Conservation (phyloP, 306 rosid species). For the Cicer judaicum region DNA sequence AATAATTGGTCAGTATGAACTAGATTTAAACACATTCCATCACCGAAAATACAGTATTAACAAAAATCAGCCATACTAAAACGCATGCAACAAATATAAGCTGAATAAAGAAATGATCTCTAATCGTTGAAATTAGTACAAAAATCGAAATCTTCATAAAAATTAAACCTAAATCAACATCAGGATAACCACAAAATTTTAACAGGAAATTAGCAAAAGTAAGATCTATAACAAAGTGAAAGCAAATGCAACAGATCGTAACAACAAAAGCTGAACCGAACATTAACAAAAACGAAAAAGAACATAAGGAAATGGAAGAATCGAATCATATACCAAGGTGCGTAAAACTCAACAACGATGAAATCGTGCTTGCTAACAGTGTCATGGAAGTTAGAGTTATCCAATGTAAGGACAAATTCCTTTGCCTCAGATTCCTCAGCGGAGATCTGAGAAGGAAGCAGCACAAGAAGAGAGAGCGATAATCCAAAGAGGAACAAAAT, state of each 20-base stretch:
- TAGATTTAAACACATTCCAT: background rate
- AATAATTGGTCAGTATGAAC: slow-evolving; percentile 6
- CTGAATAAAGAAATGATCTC: background rate
- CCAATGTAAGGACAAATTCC: slow-evolving; percentile 87
- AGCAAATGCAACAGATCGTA: slow-evolving; percentile 18
- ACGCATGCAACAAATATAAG: slow-evolving; percentile 12
- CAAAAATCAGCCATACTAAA: background rate
- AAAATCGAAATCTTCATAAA: background rate
- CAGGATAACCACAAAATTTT: background rate
- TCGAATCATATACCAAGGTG: slow-evolving; percentile 73
- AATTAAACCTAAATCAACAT: slow-evolving; percentile 4
- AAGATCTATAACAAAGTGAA: slow-evolving; percentile 44
- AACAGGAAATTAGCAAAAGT: slow-evolving; percentile 12
- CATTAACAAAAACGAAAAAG: background rate
- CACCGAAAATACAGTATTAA: background rate
- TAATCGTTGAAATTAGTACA: background rate
- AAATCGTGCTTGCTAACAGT: slow-evolving; percentile 74
- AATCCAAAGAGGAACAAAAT: slow-evolving; percentile 39
- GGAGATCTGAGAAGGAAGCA: slow-evolving; percentile 39
- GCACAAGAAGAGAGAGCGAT: slow-evolving; percentile 44
- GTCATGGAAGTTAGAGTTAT: slow-evolving; percentile 79
- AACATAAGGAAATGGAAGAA: background rate
- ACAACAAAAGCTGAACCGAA: background rate
- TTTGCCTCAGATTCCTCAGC: slow-evolving; percentile 66
- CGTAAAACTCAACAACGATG: slow-evolving; percentile 93